A percentile compares a stretch with the other conserved stretches of the same genome.
phyloP scores from a whole-genome alignment of 2,329 filamentous ascomycete genomes.

The Hypoxylon sp. region DNA sequence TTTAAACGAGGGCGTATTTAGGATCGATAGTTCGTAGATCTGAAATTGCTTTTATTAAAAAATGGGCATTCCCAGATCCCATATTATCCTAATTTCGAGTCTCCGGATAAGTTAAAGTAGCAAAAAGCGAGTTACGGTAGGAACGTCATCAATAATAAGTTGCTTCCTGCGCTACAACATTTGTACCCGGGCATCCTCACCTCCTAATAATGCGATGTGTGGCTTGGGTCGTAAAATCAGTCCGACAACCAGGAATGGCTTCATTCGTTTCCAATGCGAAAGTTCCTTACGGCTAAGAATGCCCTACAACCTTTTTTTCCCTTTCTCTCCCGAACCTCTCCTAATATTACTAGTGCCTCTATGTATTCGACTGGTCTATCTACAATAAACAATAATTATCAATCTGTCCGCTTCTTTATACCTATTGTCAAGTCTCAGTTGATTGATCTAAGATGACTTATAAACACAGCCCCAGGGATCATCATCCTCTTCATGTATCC shows the following conservation, averaged over 20 bases:
- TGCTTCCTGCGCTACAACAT: conserved; percentile 4
- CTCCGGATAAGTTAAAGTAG: conserved; percentile 18
- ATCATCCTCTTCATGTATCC: conserved; percentile 30
- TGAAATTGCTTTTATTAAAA: conserved; percentile 13
- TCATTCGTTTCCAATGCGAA: conserved; percentile 8
- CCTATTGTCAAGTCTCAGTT: not conserved
- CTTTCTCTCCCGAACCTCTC: conserved; percentile 1
- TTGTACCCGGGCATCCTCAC: not conserved
- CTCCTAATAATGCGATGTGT: conserved; percentile 18
- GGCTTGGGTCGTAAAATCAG: conserved; percentile 30
- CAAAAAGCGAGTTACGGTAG: conserved; percentile 16
- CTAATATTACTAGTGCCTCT: not conserved
- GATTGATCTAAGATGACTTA: not conserved
- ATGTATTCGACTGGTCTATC: not conserved
- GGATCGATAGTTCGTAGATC: conserved; percentile 19
- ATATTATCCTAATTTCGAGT: conserved; percentile 20
- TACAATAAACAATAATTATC: not conserved
- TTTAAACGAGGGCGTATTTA: conserved; percentile 2
- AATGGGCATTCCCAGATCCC: conserved; percentile 27
- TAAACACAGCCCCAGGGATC: conserved; percentile 37
- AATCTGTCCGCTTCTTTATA: not conserved
- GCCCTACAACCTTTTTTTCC: not conserved
- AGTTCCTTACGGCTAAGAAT: conserved; percentile 10
- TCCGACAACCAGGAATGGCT: conserved; percentile 19
- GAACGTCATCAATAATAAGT: conserved; percentile 20